Evolutionary conservation across 805 yeast species (phyloP).

Genomic region (Candida mattraensis): DNA sequence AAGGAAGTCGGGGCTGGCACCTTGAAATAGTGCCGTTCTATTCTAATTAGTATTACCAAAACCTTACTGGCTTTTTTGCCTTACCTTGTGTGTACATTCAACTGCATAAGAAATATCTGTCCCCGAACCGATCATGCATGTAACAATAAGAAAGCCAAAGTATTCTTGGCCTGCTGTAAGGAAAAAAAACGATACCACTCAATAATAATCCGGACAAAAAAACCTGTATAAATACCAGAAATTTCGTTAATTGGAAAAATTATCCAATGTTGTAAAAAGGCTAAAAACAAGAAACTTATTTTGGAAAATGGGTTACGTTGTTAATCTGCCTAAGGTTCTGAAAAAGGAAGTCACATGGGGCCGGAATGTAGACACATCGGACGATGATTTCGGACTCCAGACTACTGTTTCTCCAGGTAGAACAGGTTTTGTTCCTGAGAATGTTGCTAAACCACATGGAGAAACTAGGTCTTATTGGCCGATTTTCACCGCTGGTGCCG

Average conservation of each 20-base stretch:
- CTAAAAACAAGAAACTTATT: too few relatives aligned
- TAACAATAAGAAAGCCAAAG: too few relatives aligned
- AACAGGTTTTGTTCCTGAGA: conserved; percentile 23
- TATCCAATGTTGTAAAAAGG: conserved; percentile 5
- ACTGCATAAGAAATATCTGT: conserved; percentile 2
- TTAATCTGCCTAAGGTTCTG: conserved; percentile 12
- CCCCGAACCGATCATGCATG: too few relatives aligned
- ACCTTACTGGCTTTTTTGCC: too few relatives aligned
- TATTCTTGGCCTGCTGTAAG: too few relatives aligned
- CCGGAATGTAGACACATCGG: conserved; percentile 14
- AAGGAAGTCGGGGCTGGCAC: too few relatives aligned
- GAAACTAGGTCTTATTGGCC: conserved; percentile 48
- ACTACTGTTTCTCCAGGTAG: conserved; percentile 24
- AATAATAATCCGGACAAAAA: too few relatives aligned
- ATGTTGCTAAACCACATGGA: conserved; percentile 25
- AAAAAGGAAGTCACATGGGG: conserved; percentile 32
- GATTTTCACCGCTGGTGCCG: conserved; percentile 84
- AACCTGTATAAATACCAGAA: too few relatives aligned
- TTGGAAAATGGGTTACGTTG: conserved; percentile 9
- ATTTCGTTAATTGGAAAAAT: neutral
- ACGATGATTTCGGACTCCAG: conserved; percentile 20
- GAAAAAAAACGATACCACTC: too few relatives aligned
- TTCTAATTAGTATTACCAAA: too few relatives aligned
- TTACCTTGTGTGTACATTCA: neutral
- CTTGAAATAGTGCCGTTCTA: too few relatives aligned